Evolutionary conservation across 139 green algal genomes (phyloP).

Genomic region (Chara braunii): DNA sequence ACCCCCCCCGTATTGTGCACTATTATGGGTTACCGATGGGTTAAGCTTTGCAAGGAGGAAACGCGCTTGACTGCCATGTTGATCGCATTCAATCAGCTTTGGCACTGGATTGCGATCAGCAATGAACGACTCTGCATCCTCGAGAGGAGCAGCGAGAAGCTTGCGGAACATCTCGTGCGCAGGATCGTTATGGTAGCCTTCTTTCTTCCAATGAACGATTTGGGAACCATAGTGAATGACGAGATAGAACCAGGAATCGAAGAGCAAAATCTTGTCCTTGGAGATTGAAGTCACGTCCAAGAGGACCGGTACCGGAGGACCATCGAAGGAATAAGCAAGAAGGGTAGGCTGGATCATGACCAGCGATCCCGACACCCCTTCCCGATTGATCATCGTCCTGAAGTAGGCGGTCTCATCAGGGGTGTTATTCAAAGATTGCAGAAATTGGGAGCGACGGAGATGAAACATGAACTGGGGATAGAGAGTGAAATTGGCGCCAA

Average conservation of each 20-base stretch:
- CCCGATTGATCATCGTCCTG: constrained; percentile 48
- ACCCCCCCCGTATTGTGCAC: not conserved
- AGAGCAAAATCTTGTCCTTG: constrained; percentile 48
- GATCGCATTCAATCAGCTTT: constrained; percentile 52
- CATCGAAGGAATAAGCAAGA: constrained; percentile 49
- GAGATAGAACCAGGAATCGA: constrained; percentile 52
- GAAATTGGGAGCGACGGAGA: constrained; percentile 50
- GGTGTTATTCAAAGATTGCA: constrained; percentile 56
- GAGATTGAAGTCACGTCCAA: constrained; percentile 51
- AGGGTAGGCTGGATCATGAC: constrained; percentile 59
- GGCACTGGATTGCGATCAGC: constrained; percentile 43
- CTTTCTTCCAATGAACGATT: constrained; percentile 50
- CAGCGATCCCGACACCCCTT: constrained; percentile 39
- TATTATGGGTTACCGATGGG: constrained; percentile 50
- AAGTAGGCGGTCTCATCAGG: constrained; percentile 58
- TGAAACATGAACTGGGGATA: constrained; percentile 63
- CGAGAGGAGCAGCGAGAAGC: constrained; percentile 43
- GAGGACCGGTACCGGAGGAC: constrained; percentile 41
- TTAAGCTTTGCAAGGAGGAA: constrained; percentile 62
- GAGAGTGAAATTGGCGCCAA: constrained; percentile 46
- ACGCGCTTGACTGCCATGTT: constrained; percentile 50
- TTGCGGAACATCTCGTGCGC: constrained; percentile 50
- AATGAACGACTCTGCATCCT: constrained; percentile 40
- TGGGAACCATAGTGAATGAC: constrained; percentile 49
- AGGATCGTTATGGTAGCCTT: constrained; percentile 43